Conservation (phyloP, 306 rosid genomes). For the Bauhinia variegata region DNA sequence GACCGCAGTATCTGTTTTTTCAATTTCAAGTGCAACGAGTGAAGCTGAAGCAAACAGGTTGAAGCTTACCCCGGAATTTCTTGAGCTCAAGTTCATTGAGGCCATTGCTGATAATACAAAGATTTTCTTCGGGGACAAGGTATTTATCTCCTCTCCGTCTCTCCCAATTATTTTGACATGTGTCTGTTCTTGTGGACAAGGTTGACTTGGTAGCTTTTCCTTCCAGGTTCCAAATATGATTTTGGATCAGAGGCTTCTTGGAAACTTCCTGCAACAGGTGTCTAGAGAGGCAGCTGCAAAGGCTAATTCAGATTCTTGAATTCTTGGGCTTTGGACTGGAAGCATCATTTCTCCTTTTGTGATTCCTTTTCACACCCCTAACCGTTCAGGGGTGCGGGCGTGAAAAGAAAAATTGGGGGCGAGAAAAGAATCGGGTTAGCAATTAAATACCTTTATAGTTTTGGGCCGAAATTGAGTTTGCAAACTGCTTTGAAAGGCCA, state of each 20-base stretch:
- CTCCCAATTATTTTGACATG: slow-evolving; percentile 5
- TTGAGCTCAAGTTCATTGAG: slow-evolving; percentile 81
- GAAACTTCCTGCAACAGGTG: slow-evolving; percentile 65
- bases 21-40: slow-evolving; percentile 55
- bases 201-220: slow-evolving; percentile 34
- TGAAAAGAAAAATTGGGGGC: too few species aligned
- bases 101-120: slow-evolving; percentile 83
- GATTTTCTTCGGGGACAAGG: slow-evolving; percentile 98
- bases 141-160: slow-evolving; percentile 30
- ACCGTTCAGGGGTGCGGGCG: too few species aligned
- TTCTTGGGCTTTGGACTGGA: background rate
- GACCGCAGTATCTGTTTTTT: slow-evolving; percentile 11
- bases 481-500: too few species aligned
- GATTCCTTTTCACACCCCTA: too few species aligned
- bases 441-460: too few species aligned
- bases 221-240: slow-evolving; percentile 83
- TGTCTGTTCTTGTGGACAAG: background rate
- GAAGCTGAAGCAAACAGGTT: slow-evolving; percentile 94
- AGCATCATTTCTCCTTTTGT: too few species aligned
- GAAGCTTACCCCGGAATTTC: slow-evolving; percentile 92
- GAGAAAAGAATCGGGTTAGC: too few species aligned
- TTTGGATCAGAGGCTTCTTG: slow-evolving; percentile 81
- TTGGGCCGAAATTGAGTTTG: too few species aligned
- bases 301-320: slow-evolving; percentile 33
- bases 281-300: slow-evolving; percentile 35